These are phyloP conservation scores for Hygrocybe punicea DNA, from an alignment of 768 basidiomycete genomes.

Conservation along the genomic window DNA sequence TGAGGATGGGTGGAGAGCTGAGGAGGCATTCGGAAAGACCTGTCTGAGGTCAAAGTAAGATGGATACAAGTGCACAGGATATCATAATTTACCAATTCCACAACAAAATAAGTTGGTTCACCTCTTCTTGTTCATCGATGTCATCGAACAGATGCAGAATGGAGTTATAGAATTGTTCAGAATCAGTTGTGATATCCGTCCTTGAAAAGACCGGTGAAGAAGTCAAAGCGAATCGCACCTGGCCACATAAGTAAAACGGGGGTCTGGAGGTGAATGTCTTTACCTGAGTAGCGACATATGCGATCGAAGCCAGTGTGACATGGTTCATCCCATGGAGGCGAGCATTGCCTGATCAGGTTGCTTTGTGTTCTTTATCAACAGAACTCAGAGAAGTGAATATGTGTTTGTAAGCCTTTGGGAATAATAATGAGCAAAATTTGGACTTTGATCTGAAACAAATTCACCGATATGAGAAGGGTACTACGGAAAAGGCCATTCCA, in stretches of 20 bases:
- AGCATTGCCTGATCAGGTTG: slow-evolving; percentile 5
- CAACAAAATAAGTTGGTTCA: neutral
- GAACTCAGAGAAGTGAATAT: neutral
- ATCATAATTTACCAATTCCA: slow-evolving; percentile 4
- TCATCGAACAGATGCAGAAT: slow-evolving; percentile 2
- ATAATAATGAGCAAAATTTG: neutral
- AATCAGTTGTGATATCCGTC: neutral
- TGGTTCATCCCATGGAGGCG: slow-evolving; percentile 7
- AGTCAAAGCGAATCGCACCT: slow-evolving; percentile 4
- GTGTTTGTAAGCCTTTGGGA: neutral
- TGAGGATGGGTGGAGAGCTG: neutral
- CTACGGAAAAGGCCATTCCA: neutral
- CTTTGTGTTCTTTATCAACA: neutral
- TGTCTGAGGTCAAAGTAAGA: neutral
- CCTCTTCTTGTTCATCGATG: slow-evolving; percentile 1
- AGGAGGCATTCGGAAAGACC: neutral
- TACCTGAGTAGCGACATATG: slow-evolving; percentile 8
- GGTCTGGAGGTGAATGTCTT: too few relatives aligned
- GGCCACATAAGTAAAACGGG: neutral
- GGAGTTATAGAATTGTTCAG: slow-evolving; percentile 1
- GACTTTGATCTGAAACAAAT: neutral
- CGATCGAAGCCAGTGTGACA: slow-evolving; percentile 6
- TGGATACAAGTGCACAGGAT: neutral
- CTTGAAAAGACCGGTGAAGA: slow-evolving; percentile 1
- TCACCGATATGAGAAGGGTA: neutral